phyloP scores from a whole-genome alignment of 352 stramenopile species.

The Lagenidium sp. region DNA sequence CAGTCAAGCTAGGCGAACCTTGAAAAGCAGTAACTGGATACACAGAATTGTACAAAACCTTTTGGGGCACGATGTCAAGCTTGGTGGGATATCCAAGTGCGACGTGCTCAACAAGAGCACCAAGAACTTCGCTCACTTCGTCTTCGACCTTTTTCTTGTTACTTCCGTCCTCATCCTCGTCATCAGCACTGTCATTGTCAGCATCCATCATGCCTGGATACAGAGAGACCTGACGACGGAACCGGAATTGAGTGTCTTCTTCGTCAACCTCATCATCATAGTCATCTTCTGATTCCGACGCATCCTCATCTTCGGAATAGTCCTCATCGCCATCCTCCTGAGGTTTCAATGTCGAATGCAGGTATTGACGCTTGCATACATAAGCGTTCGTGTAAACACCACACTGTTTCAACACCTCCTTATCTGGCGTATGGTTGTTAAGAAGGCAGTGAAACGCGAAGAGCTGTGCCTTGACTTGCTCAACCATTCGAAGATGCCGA shows the following conservation, averaged over 20 bases:
- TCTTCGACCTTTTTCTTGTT: constrained; percentile 55
- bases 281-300: constrained; percentile 61
- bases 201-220: constrained; percentile 54
- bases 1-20: constrained; percentile 41
- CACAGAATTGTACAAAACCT: constrained; percentile 37
- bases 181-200: constrained; percentile 26
- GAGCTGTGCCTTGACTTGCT: constrained; percentile 83
- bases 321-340: constrained; percentile 35
- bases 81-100: constrained; percentile 61
- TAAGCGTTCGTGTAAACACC: constrained; percentile 76
- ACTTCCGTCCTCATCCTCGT: constrained; percentile 29
- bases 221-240: constrained; percentile 16
- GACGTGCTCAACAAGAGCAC: constrained; percentile 75
- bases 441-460: constrained; percentile 84
- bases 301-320: constrained; percentile 35
- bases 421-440: constrained; percentile 83
- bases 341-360: constrained; percentile 26
- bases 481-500: constrained; percentile 62
- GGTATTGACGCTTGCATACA: constrained; percentile 61
- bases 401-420: constrained; percentile 82
- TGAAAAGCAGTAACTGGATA: constrained; percentile 44
- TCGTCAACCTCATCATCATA: constrained; percentile 62
- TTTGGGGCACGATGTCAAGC: constrained; percentile 27
- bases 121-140: constrained; percentile 67
- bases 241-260: constrained; percentile 50